Evolutionary conservation across 108 stramenopile species (phyloP), one percentile per base, ranked within the genome.

Genomic region (Nitzschia inconspicua): DNA sequence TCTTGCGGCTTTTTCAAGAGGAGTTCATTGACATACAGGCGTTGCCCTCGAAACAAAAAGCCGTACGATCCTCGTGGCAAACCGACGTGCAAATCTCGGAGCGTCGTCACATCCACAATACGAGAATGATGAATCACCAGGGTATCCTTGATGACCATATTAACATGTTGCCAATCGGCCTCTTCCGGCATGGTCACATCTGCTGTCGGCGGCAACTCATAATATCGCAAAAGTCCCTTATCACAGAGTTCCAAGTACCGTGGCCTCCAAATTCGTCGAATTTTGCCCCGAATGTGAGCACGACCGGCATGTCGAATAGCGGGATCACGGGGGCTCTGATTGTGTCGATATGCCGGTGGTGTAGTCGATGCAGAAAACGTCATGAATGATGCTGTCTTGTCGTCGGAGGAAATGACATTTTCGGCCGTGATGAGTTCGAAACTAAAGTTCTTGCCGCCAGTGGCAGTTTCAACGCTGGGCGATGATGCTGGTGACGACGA

Each of bases 261-360:
- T n/a, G 84, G 88, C 0, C 91, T 56, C 91, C 91, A 93, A n/a
- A 88, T 73, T n/a, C 86, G 79, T 20, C 87, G 81, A 48, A 86
- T 75, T 52, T 87, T 82, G 2, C 91, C 91, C 18, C 91, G 84
- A 40, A 89, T 86, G 30, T 80, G 84, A 34, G 88, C 88, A 36
- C 82, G 76, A 49, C 91, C 91, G 8, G 79, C 48, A 64, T 83
- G 82, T 16, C 75, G 77, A 28, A 83, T 65, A 42, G 63, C 32
- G n/a, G 68, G 60, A 56, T 70, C 68, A 5, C 68, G 60, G 5
- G 16, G 42, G 23, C 0, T 16, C 0, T 35, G 28, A 23, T 44
- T 57, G 42, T 41, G 27, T n/a, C 3, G 57, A 5, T 28, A 41
- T 13, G 44, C 11, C 3, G 27, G 57, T 16, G 57, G 13, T 0